Percentiles rank a stretch among this genome's conserved stretches.
These are phyloP conservation scores for Aspergillus amoenus DNA, from an alignment of 2,329 filamentous ascomycete species.

Conservation along the genomic window DNA sequence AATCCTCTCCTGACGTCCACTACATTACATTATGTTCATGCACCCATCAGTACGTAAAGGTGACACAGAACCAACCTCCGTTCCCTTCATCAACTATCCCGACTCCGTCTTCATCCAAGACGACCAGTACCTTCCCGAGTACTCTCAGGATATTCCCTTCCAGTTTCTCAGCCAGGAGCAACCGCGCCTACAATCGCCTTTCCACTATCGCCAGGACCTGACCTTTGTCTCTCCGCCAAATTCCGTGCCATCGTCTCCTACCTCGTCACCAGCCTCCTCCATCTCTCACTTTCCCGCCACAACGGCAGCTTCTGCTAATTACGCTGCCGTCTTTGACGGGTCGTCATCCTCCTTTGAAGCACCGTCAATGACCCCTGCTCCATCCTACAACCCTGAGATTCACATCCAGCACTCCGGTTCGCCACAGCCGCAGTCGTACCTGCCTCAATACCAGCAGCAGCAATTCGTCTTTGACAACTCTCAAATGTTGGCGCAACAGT, in stretches of 20 bases:
- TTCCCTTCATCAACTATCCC: constrained; percentile 26
- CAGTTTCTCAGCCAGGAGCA: constrained; percentile 27
- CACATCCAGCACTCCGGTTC: constrained; percentile 34
- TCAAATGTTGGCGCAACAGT: constrained; percentile 44
- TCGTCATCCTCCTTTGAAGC: constrained; percentile 33
- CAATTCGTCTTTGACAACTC: constrained; percentile 26
- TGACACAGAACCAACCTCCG: constrained; percentile 36
- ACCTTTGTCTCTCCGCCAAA: constrained; percentile 38
- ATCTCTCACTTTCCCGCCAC: constrained; percentile 30
- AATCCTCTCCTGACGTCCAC: constrained; percentile 21
- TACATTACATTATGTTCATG: constrained; percentile 42
- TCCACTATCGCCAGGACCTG: constrained; percentile 30
- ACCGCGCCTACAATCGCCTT: constrained; percentile 32
- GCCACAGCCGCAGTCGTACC: constrained; percentile 31
- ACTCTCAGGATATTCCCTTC: constrained; percentile 25
- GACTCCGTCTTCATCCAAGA: constrained; percentile 40
- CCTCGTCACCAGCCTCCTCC: constrained; percentile 35
- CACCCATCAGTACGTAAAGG: constrained; percentile 42
- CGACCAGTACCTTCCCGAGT: constrained; percentile 36
- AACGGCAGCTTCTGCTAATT: constrained; percentile 26
- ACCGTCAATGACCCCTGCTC: constrained; percentile 41
- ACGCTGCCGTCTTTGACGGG: constrained; percentile 25
- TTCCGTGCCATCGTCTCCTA: constrained; percentile 36
- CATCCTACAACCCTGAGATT: constrained; percentile 40
- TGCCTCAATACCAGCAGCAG: constrained; percentile 31